A percentile compares a stretch with the other conserved stretches of the same genome.
These are phyloP conservation scores for Populus hybrid DNA, from an alignment of 441 rosid species.

Conservation along the genomic window DNA sequence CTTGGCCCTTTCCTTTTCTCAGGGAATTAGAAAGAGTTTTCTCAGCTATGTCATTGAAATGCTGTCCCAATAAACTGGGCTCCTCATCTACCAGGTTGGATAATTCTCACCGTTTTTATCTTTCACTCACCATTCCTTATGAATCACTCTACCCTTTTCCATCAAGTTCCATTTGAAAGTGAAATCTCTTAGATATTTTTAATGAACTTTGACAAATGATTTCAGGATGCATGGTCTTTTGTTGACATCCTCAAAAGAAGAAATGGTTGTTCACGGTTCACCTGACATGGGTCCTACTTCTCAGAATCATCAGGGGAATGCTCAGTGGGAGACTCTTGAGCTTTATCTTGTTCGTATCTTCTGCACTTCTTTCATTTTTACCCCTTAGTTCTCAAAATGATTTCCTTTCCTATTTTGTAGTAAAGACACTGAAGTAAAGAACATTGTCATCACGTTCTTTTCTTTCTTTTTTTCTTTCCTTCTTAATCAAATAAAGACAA, in stretches of 20 bases:
- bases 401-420: not conserved
- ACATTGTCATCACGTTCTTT: not conserved
- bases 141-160: not conserved
- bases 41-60: conserved; percentile 70
- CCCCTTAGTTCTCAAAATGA: not conserved
- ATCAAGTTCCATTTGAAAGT: not conserved
- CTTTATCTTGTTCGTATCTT: conserved; percentile 76
- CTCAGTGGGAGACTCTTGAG: conserved; percentile 91
- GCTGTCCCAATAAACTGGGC: conserved; percentile 63
- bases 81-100: conserved; percentile 48
- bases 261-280: conserved; percentile 45
- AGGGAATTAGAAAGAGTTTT: conserved; percentile 93
- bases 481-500: not conserved
- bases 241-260: conserved; percentile 65
- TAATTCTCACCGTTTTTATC: not conserved
- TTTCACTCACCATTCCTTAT: not conserved
- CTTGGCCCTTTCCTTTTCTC: conserved; percentile 17
- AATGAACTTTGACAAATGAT: conserved; percentile 32
- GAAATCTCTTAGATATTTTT: not conserved
- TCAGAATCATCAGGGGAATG: conserved; percentile 47
- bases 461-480: not conserved
- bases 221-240: conserved; percentile 50
- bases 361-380: conserved; percentile 20
- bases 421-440: not conserved
- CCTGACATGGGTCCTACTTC: conserved; percentile 39